phyloP scores from a whole-genome alignment of 331 rosid species.

The Pyrus hybrid region DNA sequence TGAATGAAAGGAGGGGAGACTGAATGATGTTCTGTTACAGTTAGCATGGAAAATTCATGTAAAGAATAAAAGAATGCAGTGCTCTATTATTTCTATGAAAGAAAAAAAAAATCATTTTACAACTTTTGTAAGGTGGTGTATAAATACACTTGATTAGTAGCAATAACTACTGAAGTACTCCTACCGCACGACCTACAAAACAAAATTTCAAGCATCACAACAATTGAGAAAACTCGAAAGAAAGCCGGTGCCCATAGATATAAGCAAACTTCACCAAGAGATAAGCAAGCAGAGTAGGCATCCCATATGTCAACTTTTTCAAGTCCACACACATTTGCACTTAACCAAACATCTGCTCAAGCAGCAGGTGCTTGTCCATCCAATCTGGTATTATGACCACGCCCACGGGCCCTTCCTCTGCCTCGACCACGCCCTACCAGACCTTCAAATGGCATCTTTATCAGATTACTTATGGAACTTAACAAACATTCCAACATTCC shows the following conservation, averaged over 20 bases:
- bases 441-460: slow-evolving; percentile 7
- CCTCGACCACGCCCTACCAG: slow-evolving; percentile 56
- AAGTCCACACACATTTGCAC: slow-evolving; percentile 10
- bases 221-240: slow-evolving; percentile 14
- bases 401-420: slow-evolving; percentile 65
- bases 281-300: slow-evolving; percentile 39
- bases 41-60: not conserved
- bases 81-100: not conserved
- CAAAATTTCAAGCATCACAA: slow-evolving; percentile 38
- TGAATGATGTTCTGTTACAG: not conserved
- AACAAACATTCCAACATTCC: not conserved
- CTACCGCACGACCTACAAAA: slow-evolving; percentile 20
- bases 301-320: slow-evolving; percentile 24
- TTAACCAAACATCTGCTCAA: slow-evolving; percentile 31
- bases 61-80: not conserved
- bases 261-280: slow-evolving; percentile 25
- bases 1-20: not conserved
- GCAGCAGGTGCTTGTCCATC: slow-evolving; percentile 53
- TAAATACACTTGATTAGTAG: slow-evolving; percentile 14
- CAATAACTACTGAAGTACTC: slow-evolving; percentile 11
- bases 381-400: slow-evolving; percentile 18
- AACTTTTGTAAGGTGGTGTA: slow-evolving; percentile 22
- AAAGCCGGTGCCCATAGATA: slow-evolving; percentile 18
- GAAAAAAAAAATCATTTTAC: not conserved
- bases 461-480: not conserved